Evolutionary conservation across 2,329 filamentous ascomycete genomes (phyloP).

Genomic region (Ophiostoma australiae): DNA sequence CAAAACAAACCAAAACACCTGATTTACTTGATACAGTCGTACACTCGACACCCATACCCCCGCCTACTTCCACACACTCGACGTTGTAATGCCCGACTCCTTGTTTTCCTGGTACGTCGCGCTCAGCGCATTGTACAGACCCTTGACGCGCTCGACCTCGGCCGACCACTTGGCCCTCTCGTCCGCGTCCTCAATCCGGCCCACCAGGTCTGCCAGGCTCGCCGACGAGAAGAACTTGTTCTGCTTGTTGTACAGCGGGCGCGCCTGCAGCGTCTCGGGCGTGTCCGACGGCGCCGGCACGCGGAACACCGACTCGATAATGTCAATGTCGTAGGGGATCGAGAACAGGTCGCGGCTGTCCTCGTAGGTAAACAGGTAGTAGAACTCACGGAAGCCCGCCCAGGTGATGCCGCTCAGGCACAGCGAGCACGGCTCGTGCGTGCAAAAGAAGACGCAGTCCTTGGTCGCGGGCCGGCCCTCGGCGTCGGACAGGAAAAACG

Average conservation of each 20-base stretch:
- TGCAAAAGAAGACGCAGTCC: conserved; percentile 55
- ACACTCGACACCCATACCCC: background rate
- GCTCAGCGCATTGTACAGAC: conserved; percentile 43
- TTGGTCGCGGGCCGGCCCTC: conserved; percentile 33
- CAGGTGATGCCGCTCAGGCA: conserved; percentile 55
- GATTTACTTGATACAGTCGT: too few relatives aligned
- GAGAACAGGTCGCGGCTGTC: conserved; percentile 52
- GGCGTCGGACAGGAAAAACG: conserved; percentile 46
- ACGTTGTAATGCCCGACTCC: conserved; percentile 39
- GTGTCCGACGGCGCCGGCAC: conserved; percentile 40
- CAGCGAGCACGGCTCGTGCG: conserved; percentile 55
- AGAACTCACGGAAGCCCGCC: conserved; percentile 53
- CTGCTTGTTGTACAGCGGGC: conserved; percentile 49
- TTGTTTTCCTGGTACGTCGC: conserved; percentile 49
- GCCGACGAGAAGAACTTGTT: conserved; percentile 52
- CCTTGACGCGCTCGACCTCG: conserved; percentile 47
- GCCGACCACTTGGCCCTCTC: conserved; percentile 35
- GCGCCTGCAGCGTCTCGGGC: conserved; percentile 36
- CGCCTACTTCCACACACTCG: conserved; percentile 45
- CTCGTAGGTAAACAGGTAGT: conserved; percentile 56
- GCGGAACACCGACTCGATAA: conserved; percentile 51
- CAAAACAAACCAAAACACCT: too few relatives aligned
- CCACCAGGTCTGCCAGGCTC: conserved; percentile 41
- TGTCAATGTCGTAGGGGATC: conserved; percentile 55
- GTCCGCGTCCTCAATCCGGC: conserved; percentile 35